These are phyloP conservation scores for Apophysomyces elegans DNA, from an alignment of 371 early-diverging fungal species.

Conservation along the genomic window DNA sequence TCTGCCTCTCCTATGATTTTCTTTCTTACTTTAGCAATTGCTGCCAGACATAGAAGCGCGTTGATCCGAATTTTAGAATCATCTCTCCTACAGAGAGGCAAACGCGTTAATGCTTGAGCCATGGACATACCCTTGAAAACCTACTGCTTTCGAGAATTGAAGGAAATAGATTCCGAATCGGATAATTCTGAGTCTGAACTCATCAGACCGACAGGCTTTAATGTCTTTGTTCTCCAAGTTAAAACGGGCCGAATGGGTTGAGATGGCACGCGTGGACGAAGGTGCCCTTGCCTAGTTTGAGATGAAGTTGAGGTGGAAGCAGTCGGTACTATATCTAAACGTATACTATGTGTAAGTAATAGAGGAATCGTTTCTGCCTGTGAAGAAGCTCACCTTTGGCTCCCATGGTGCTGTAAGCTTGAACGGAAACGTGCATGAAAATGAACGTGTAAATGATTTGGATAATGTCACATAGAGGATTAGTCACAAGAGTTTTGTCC, in stretches of 20 bases:
- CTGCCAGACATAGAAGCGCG: conserved; percentile 59
- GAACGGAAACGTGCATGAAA: conserved; percentile 45
- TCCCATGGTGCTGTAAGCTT: conserved; percentile 26
- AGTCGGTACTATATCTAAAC: background rate
- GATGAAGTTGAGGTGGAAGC: conserved; percentile 5
- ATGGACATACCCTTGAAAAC: background rate
- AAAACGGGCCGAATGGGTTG: conserved; percentile 18
- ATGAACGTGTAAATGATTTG: conserved; percentile 53
- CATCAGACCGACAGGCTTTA: conserved; percentile 18
- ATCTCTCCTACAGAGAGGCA: conserved; percentile 31
- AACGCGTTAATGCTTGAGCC: no score
- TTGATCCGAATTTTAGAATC: conserved; percentile 61
- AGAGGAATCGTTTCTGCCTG: background rate
- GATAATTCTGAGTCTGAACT: conserved; percentile 71
- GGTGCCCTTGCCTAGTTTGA: background rate
- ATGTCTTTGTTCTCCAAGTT: conserved; percentile 24
- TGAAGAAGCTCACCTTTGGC: background rate
- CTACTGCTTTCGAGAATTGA: conserved; percentile 31
- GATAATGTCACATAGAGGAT: conserved; percentile 51
- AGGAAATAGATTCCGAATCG: conserved; percentile 52
- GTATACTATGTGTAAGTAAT: background rate
- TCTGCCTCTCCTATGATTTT: background rate
- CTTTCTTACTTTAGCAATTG: conserved; percentile 52
- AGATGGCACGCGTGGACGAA: conserved; percentile 4
- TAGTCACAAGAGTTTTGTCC: conserved; percentile 45